Conservation (phyloP, 2,329 filamentous ascomycete genomes). For the Dothideomycetes sp. region DNA sequence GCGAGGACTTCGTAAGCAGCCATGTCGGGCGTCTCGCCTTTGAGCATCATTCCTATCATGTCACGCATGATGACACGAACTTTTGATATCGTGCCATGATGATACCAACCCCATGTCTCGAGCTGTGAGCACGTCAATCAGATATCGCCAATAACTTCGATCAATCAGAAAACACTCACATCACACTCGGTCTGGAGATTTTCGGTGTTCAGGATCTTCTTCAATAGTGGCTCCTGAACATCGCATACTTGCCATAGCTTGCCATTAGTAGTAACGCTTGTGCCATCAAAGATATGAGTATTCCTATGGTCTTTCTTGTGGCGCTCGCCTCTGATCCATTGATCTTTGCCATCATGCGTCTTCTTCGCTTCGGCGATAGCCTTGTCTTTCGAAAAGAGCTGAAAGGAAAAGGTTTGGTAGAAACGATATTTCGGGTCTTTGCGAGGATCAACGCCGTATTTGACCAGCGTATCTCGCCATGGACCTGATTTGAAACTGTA, state of each 20-base stretch:
- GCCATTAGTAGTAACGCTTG: slow-evolving; percentile 64
- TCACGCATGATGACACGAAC: slow-evolving; percentile 79
- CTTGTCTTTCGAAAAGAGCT: slow-evolving; percentile 40
- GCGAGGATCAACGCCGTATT: slow-evolving; percentile 79
- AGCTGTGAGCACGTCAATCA: slow-evolving; percentile 16
- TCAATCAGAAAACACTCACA: slow-evolving; percentile 50
- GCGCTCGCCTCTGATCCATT: slow-evolving; percentile 14
- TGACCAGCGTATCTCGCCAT: slow-evolving; percentile 80
- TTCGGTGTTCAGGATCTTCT: slow-evolving; percentile 54
- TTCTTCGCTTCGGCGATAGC: slow-evolving; percentile 11
- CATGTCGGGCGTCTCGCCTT: slow-evolving; percentile 24
- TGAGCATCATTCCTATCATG: slow-evolving; percentile 52
- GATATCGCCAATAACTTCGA: slow-evolving; percentile 32
- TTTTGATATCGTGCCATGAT: slow-evolving; percentile 72
- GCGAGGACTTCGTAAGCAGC: slow-evolving; percentile 16
- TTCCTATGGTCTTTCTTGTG: slow-evolving; percentile 12
- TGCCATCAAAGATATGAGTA: slow-evolving; percentile 76
- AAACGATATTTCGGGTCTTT: slow-evolving; percentile 63
- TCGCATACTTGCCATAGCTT: slow-evolving; percentile 95
- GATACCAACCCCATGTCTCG: slow-evolving; percentile 67
- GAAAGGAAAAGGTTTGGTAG: slow-evolving; percentile 87
- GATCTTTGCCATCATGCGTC: slow-evolving; percentile 8
- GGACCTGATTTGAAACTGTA: slow-evolving; percentile 91
- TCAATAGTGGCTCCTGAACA: slow-evolving; percentile 69
- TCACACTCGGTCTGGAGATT: slow-evolving; percentile 40